These are phyloP conservation scores for Tephrocybe sp. DNA, from an alignment of 768 basidiomycete genomes.

Conservation along the genomic window DNA sequence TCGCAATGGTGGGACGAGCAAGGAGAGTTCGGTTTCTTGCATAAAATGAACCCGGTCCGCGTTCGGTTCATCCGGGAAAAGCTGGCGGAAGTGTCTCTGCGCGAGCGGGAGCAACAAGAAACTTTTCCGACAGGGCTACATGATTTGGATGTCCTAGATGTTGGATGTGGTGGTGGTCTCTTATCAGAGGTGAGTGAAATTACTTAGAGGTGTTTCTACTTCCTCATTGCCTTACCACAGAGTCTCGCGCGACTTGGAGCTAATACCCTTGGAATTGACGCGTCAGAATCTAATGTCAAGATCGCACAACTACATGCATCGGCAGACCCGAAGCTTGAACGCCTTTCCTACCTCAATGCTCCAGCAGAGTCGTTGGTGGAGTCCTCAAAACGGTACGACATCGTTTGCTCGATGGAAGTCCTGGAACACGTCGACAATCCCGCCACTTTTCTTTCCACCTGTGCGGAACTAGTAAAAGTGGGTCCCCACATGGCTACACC, in stretches of 20 bases:
- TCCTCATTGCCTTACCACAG: conserved; percentile 38
- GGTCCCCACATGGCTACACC: conserved; percentile 14
- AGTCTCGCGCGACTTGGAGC: conserved; percentile 88
- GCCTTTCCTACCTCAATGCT: conserved; percentile 60
- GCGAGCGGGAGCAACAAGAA: conserved; percentile 49
- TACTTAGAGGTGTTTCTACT: not conserved
- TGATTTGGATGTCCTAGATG: conserved; percentile 78
- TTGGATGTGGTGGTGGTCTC: conserved; percentile 95
- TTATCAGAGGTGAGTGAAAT: conserved; percentile 73
- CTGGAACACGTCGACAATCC: conserved; percentile 97
- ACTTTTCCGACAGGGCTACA: conserved; percentile 41
- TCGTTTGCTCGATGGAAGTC: conserved; percentile 98
- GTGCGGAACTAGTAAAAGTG: conserved; percentile 88
- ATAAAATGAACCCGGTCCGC: conserved; percentile 93
- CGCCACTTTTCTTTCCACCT: conserved; percentile 74
- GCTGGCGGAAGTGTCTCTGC: conserved; percentile 53
- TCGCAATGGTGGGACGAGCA: conserved; percentile 90
- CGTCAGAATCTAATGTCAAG: conserved; percentile 81
- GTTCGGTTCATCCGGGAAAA: conserved; percentile 83
- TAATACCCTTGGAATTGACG: conserved; percentile 88
- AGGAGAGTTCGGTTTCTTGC: conserved; percentile 86
- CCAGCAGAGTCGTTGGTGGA: conserved; percentile 74
- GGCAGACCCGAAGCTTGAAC: conserved; percentile 64
- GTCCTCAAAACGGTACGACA: conserved; percentile 72
- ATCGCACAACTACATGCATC: conserved; percentile 84